Base-by-base conservation (phyloP, 768 basidiomycete genomes). In the Pisolithus sp. region DNA sequence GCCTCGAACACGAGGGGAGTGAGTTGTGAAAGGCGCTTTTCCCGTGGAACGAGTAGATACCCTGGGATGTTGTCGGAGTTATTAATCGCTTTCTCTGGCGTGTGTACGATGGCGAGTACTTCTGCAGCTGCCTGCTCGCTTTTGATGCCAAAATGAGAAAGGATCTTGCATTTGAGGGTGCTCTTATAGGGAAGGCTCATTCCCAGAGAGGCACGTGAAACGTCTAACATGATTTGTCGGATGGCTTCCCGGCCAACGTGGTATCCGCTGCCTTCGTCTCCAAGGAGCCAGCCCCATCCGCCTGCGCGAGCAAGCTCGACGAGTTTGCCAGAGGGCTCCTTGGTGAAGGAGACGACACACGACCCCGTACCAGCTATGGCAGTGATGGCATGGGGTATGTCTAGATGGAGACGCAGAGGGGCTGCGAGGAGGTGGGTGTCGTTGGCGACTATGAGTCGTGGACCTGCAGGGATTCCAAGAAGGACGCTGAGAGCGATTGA, bases 391-490 rank as follows among this genome's bases (percentile, higher is more conserved):
- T 79, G 73, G 13, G 71, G 65, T 17, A 84, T 74, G 59, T 84
- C 84, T 1, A 71, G 61, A 61, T 83, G 74, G 59, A 82, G 69
- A 37, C 79, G 76, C 12, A 93, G 73, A 5, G 92, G 89, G 0
- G 89, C 82, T 9, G 89, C 88, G 42, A 95, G 81, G 42, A 95
- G 84, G 59, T 86, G 80, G 0, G 89, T 86, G 64, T 95, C 92
- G 66, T 94, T 93, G 39, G 83, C 75, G 46, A 94, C 76, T 39
- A 75, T 69, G 21, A 93, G 71, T 4, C 72, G 64, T 7, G 77
- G 73, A 17, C 81, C 80, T 0, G 68, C 56, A 5, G 85, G 80
- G 47, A 91, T 73, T 26, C 69, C 74, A 5, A 89, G 72, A 17
- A 90, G 75, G 3, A 61, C 60, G 2, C 85, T 77, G 40, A 90